Evolutionary conservation across 345 rosid genomes (phyloP), one percentile per base, ranked within the genome.

Genomic region (Eucalyptus brandiana): DNA sequence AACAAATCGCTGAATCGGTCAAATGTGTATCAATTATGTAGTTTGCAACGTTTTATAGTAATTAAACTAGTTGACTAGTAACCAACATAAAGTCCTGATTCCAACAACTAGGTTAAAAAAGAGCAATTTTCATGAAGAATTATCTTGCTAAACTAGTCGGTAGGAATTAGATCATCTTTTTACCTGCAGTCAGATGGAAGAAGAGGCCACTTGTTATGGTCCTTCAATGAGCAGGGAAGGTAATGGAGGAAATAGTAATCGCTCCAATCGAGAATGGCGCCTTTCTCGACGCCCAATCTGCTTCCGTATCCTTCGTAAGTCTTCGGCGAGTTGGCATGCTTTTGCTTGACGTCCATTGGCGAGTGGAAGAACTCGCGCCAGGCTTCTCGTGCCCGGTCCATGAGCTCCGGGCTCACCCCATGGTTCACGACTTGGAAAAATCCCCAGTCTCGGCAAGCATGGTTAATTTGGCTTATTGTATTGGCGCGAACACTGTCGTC

Each of bases 251-350:
- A 97, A 37, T 95, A 97, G 89, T 98, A 98, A 60, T 98, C 99
- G 88, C 97, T 95, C 99, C 99, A 98, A 87, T 97, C 99, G 80
- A 97, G 98, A 93, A 92, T 90, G 86, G 99, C 99, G 28, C 96
- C 99, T 88, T 96, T 98, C 47, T 97, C 92, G 42, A 96, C 90
- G 6, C 99, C 99, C 80, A 98, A 81, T 40, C 99, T 93, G 90
- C 99, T 97, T 6, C 99, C 99, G 62, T 97, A 97, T 0, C 99
- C 99, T 92, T 97, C 99, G 23, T 97, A 97, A 4, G 98, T 97
- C 87, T 86, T 94, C 9, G 99, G 99, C 9, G 94, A 89, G 87
- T 97, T 98, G 1, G 98, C 96, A 37, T 95, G 94, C 7, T 80
- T 88, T 86, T 96, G 97, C 88, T 97, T 98, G 1, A 89, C 80